Conservation (phyloP, 768 basidiomycete genomes). For the Boletus rex-veris region DNA sequence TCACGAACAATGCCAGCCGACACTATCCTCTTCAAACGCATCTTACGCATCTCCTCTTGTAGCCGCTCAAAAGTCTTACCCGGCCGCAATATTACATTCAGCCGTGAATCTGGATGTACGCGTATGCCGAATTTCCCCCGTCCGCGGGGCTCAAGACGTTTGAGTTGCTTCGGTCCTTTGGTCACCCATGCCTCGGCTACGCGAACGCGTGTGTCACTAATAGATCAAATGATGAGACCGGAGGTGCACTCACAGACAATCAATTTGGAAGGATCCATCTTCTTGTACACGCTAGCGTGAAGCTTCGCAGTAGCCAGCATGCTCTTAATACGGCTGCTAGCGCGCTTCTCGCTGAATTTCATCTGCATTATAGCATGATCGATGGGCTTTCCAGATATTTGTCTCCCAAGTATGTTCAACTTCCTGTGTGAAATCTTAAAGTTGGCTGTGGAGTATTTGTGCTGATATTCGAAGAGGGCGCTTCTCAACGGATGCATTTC, state of each 20-base stretch:
- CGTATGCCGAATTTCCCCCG: constrained; percentile 78
- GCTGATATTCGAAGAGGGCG: constrained; percentile 44
- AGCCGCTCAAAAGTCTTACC: constrained; percentile 75
- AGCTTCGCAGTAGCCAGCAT: constrained; percentile 86
- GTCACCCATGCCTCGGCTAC: constrained; percentile 93
- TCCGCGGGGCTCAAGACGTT: constrained; percentile 77
- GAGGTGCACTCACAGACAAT: constrained; percentile 66
- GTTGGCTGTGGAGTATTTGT: constrained; percentile 87
- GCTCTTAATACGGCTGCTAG: constrained; percentile 79
- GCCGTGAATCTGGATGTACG: constrained; percentile 67
- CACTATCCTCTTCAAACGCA: constrained; percentile 71
- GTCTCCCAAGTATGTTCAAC: constrained; percentile 80
- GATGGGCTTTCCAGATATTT: constrained; percentile 88
- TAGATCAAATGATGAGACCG: background rate
- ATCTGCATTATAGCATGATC: constrained; percentile 96
- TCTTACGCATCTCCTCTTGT: constrained; percentile 56
- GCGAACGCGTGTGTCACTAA: background rate
- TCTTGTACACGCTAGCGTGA: constrained; percentile 77
- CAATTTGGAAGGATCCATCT: constrained; percentile 64
- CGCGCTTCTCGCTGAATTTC: constrained; percentile 93
- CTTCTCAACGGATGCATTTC: constrained; percentile 5
- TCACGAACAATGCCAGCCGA: constrained; percentile 79
- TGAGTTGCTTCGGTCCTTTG: constrained; percentile 65
- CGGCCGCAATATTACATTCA: constrained; percentile 76
- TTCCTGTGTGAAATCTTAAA: constrained; percentile 96